These are phyloP conservation scores for Aspergillus texensis DNA, from an alignment of 2,329 filamentous ascomycete genomes.

Conservation along the genomic window DNA sequence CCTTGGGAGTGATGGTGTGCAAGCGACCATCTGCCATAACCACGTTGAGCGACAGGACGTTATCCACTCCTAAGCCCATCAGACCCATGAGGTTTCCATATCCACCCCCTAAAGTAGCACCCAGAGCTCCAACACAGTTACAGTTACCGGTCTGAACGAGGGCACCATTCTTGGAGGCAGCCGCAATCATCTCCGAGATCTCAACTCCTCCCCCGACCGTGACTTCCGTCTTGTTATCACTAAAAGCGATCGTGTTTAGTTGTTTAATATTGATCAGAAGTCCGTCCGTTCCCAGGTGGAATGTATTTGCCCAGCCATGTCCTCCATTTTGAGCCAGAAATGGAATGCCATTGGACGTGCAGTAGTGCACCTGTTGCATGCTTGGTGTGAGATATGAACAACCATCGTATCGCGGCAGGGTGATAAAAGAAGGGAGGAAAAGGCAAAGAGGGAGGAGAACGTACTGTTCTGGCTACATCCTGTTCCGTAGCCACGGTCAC, in stretches of 20 bases:
- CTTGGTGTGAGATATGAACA: background rate
- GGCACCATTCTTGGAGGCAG: background rate
- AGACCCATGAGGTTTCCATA: background rate
- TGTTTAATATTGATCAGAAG: background rate
- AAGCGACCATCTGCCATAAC: constrained; percentile 7
- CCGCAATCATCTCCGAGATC: background rate
- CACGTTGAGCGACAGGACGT: constrained; percentile 2
- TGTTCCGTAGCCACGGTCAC: constrained; percentile 1
- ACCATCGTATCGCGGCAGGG: background rate
- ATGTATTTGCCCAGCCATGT: constrained; percentile 5
- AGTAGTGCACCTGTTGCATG: background rate
- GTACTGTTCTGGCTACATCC: background rate
- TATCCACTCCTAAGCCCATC: constrained; percentile 6
- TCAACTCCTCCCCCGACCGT: constrained; percentile 1
- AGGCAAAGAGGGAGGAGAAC: background rate
- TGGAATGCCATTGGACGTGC: constrained; percentile 6
- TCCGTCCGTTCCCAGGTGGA: background rate
- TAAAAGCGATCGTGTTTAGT: background rate
- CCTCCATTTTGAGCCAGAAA: constrained; percentile 11
- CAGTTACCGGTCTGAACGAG: constrained; percentile 9
- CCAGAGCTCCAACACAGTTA: background rate
- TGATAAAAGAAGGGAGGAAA: background rate
- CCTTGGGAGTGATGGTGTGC: constrained; percentile 3
- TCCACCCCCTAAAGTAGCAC: background rate
- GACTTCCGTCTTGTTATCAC: background rate